Percentiles rank a stretch among this genome's conserved stretches.
These are phyloP conservation scores for Fraxinus greggii DNA, from an alignment of 305 asterid species.

Conservation along the genomic window DNA sequence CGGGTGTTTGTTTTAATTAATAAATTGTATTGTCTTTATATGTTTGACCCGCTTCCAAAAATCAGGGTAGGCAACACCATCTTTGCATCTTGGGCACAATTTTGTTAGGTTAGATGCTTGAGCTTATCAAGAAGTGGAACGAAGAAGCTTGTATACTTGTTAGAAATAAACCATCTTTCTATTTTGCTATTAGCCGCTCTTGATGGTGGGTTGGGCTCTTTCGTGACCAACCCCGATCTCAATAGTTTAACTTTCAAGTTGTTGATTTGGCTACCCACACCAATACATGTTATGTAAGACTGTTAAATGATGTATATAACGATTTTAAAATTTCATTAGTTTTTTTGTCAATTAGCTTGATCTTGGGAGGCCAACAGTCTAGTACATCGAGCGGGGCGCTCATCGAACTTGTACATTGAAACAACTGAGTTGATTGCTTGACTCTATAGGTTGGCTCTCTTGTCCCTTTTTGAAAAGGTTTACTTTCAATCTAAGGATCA, in stretches of 20 bases:
- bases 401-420: neutral
- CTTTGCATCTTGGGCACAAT: neutral
- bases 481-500: neutral
- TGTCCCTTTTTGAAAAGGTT: neutral
- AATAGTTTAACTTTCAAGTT: neutral
- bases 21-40: neutral
- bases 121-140: neutral
- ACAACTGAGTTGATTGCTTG: neutral
- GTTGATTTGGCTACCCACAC: neutral
- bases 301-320: neutral
- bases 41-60: neutral
- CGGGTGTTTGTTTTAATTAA: neutral
- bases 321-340: neutral
- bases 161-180: neutral
- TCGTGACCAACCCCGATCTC: neutral
- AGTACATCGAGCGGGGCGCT: neutral
- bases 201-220: neutral
- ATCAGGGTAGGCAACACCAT: neutral
- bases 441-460: neutral
- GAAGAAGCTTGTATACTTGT: neutral
- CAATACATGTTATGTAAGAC: neutral
- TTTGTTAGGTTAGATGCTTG: neutral
- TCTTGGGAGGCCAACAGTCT: neutral
- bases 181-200: neutral
- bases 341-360: constrained; percentile 19